Base-by-base conservation (phyloP, 148 eudicot species). In the Chenopodium album region DNA sequence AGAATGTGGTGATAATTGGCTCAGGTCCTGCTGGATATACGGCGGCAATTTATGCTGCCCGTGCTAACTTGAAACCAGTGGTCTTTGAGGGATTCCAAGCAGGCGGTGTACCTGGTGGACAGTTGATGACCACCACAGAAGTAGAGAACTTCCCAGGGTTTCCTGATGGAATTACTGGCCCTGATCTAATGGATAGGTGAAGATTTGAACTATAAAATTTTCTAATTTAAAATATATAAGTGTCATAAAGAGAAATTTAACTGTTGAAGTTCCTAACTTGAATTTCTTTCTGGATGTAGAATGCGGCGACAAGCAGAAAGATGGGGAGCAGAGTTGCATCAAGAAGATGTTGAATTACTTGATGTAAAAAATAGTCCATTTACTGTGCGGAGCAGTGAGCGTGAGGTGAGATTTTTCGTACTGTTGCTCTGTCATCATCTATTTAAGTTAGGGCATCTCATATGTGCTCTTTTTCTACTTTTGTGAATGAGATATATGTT, bases 11-110 rank as follows among this genome's bases (percentile, higher is more conserved):
- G 13, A 96, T 96, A 82, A 90, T 96, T 77, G 99, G 99, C 71
- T 96, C 99, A 52, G 99, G 99, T 23, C 99, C 99, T 41, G 99
- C 99, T 81, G 99, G 99, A 74, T 96, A 96, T 81, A 96, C 99
- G 11, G 98, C 99, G 73, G 99, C 99, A 65, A 96, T 96, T 44
- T 96, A 96, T 88, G 98, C 99, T 59, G 98, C 98, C 71, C 92
- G 99, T 83, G 99, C 99, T 76, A 96, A 96, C 82, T 88, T 96
- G 86, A 96, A 94, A 83, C 99, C 99, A 28, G 90, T 96, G 47
- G 97, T 96, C 50, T 96, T 96, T 85, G 99, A 96, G 88, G 99
- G 99, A n/a, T 92, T 85, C 83, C 99, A 96, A 88, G 82, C 87
- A 31, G 99, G 99, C 71, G 99, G 99, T 85, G 95, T 92, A 56